Evolutionary conservation across 345 rosid genomes (phyloP).

Genomic region (Eucalyptus pauciflora): DNA sequence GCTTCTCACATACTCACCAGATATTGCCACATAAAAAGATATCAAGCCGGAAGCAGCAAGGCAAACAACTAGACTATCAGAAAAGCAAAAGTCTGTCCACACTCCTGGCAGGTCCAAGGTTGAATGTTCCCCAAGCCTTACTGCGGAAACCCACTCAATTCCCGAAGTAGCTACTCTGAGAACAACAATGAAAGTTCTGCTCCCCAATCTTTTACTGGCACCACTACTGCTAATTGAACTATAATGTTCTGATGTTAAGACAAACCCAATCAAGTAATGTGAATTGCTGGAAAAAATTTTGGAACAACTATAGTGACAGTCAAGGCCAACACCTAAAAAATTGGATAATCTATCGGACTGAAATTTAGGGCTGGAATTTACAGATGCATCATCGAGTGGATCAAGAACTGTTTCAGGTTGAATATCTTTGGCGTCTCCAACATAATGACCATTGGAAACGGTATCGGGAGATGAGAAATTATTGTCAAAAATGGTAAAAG

Average conservation of each 20-base stretch:
- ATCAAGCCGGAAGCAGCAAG: conserved; percentile 60
- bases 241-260: conserved; percentile 31
- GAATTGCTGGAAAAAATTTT: conserved; percentile 76
- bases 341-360: conserved; percentile 10
- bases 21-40: conserved; percentile 42
- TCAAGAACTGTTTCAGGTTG: conserved; percentile 5
- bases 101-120: conserved; percentile 18
- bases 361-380: conserved; percentile 13
- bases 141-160: conserved; percentile 73
- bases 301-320: conserved; percentile 43
- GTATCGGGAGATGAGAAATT: conserved; percentile 27
- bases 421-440: conserved; percentile 5
- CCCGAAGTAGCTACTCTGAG: conserved; percentile 54
- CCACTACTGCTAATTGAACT: conserved; percentile 13
- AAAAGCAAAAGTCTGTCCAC: conserved; percentile 81
- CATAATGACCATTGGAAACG: conserved; percentile 15
- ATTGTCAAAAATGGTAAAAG: conserved; percentile 52
- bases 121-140: conserved; percentile 40
- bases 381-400: conserved; percentile 11
- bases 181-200: conserved; percentile 38
- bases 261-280: conserved; percentile 65
- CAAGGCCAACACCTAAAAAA: conserved; percentile 9
- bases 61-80: conserved; percentile 81
- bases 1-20: conserved; percentile 60
- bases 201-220: conserved; percentile 17